Percentiles rank a stretch among this genome's conserved stretches.
phyloP scores from a whole-genome alignment of 495 filamentous ascomycete genomes.

The Friedmanniomyces simplex region DNA sequence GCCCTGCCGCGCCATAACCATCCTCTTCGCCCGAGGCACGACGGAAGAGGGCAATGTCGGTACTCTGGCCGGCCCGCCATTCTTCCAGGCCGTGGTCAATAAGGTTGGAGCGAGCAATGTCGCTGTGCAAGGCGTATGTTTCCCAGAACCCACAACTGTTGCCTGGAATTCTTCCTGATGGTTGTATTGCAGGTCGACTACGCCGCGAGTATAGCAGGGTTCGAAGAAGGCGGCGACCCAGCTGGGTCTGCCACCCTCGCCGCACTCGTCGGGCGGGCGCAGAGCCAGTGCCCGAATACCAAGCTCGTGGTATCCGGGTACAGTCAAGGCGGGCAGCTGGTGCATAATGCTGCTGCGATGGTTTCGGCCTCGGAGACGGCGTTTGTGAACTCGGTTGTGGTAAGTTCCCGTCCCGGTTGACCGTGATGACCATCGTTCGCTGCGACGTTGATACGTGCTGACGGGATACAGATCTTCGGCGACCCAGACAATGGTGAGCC shows the following conservation, averaged over 20 bases:
- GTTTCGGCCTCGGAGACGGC: constrained; percentile 18
- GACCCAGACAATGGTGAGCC: constrained; percentile 24
- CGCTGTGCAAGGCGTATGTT: constrained; percentile 26
- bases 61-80: constrained; percentile 23
- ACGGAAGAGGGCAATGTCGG: constrained; percentile 30
- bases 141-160: neutral
- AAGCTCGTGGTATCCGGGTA: constrained; percentile 27
- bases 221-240: neutral
- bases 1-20: constrained; percentile 20
- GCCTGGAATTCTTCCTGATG: neutral
- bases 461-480: constrained; percentile 21
- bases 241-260: constrained; percentile 1
- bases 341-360: constrained; percentile 22
- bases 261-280: constrained; percentile 13
- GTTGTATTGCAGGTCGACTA: constrained; percentile 1
- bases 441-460: neutral
- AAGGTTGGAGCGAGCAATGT: constrained; percentile 17
- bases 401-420: too few relatives aligned
- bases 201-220: constrained; percentile 1
- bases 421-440: neutral
- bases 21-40: constrained; percentile 33
- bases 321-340: constrained; percentile 24
- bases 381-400: constrained; percentile 23
- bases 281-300: constrained; percentile 24
- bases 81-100: constrained; percentile 22